phyloP scores from a whole-genome alignment of 78 protist genomes.

The Dictyostelium purpureum region DNA sequence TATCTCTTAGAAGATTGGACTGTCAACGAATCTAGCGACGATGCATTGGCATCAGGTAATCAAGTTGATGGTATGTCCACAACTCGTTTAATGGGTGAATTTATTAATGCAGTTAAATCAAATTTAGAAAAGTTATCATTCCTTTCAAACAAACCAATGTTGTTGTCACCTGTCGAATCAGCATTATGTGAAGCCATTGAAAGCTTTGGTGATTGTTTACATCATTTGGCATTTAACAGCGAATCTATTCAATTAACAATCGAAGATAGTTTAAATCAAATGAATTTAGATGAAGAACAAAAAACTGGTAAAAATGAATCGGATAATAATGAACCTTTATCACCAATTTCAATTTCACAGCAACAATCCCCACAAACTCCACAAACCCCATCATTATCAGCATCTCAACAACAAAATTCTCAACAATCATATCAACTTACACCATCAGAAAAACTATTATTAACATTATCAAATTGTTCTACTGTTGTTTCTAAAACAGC shows the following conservation, averaged over 20 bases:
- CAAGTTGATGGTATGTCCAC: constrained; percentile 73
- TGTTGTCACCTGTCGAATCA: constrained; percentile 27
- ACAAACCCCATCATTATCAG: background rate
- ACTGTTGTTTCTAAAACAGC: constrained; percentile 64
- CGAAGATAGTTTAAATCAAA: constrained; percentile 15
- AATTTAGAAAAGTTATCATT: constrained; percentile 11
- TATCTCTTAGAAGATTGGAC: constrained; percentile 62
- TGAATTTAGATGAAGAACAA: background rate
- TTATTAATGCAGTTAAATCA: constrained; percentile 10
- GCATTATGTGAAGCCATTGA: constrained; percentile 69
- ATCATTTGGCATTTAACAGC: constrained; percentile 24
- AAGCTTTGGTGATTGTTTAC: constrained; percentile 70
- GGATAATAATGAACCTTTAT: background rate
- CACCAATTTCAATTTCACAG: background rate
- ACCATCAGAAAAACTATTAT: constrained; percentile 11
- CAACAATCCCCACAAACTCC: background rate
- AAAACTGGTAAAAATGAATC: background rate
- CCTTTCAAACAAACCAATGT: constrained; percentile 5
- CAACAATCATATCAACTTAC: background rate
- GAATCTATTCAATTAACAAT: background rate
- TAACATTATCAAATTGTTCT: constrained; percentile 54
- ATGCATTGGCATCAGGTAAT: constrained; percentile 19
- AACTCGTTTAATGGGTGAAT: constrained; percentile 40
- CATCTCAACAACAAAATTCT: background rate
- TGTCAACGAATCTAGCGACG: constrained; percentile 5